phyloP scores from a whole-genome alignment of 1,284 basidiomycete genomes.

The Leccinum griseonigrum region DNA sequence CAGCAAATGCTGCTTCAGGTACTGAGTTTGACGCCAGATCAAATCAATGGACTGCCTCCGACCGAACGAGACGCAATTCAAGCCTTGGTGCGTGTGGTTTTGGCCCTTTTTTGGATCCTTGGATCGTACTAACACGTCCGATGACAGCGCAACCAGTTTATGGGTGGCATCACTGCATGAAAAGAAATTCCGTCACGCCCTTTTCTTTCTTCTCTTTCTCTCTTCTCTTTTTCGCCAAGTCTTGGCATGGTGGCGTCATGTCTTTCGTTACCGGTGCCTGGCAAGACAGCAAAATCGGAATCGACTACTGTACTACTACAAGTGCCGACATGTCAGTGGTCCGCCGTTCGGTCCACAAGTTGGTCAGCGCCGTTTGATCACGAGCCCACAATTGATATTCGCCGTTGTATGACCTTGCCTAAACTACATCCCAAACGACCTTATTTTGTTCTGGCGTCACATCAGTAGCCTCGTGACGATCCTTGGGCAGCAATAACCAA shows the following conservation, averaged over 20 bases:
- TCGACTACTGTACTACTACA: background rate
- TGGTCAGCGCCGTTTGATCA: background rate
- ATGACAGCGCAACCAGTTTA: constrained; percentile 47
- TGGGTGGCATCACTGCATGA: constrained; percentile 37
- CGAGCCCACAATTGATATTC: background rate
- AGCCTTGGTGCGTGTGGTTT: constrained; percentile 62
- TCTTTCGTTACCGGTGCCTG: background rate
- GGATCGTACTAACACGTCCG: constrained; percentile 44
- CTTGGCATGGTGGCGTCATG: background rate
- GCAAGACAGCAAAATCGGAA: background rate
- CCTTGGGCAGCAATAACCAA: too few relatives aligned
- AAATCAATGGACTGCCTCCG: constrained; percentile 83
- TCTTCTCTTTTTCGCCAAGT: background rate
- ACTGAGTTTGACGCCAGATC: constrained; percentile 79
- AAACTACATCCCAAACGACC: background rate
- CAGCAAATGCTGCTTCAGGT: constrained; percentile 88
- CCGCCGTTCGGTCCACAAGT: background rate
- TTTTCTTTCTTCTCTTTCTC: background rate
- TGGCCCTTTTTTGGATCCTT: constrained; percentile 33
- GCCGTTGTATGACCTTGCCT: background rate
- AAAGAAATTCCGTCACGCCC: background rate
- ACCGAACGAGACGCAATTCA: constrained; percentile 84
- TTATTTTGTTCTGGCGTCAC: background rate
- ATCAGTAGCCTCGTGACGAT: background rate
- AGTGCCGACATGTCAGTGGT: background rate